Evolutionary conservation across 768 basidiomycete genomes (phyloP), one percentile per base, ranked within the genome.

Genomic region (Kwoniella newhampshirensis): DNA sequence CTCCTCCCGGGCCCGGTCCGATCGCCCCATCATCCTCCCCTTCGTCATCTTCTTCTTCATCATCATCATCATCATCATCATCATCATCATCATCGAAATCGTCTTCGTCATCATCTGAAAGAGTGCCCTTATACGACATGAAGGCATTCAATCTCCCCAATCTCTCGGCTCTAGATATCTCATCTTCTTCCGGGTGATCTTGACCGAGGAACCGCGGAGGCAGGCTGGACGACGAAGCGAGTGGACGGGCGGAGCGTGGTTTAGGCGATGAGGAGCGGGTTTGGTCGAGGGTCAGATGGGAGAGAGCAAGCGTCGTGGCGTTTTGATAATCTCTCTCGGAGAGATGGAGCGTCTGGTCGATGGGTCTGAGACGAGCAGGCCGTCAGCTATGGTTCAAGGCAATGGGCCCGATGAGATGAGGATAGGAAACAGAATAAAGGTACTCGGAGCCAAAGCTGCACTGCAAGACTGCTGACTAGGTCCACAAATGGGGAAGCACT

Each of bases 121-220:
- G 27, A 18, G 45, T 57, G 4, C 44, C 28, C 46, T 69, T 72
- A 37, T 63, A 64, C 41, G 55, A 50, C 68, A 72, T 69, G 59
- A 72, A 69, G n/a, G 67, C 61, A 23, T 60, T 59, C 43, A 72
- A 25, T 18, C 66, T 36, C 2, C 65, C 70, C n/a, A 56, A 2
- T 36, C 53, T 47, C 42, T 64, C 47, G 7, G 70, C 70, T 20
- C 68, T 50, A 6, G 62, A 51, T 44, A 62, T 68, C 27, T 72
- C 70, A 40, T 72, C 70, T 7, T 52, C 53, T 4, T 50, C 47
- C 1, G 20, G 11, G 3, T 17, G 41, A 28, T 32, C 17, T 26
- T 23, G 21, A 42, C 27, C 23, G 7, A 21, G 4, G 4, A 23
- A 12, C 23, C 18, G 12, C 18, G 20, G 28, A 5, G 12, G 17